Percentiles rank a stretch among this genome's conserved stretches.
Conservation (phyloP, 2,329 filamentous ascomycete species). For the Akanthomyces muscarius region DNA sequence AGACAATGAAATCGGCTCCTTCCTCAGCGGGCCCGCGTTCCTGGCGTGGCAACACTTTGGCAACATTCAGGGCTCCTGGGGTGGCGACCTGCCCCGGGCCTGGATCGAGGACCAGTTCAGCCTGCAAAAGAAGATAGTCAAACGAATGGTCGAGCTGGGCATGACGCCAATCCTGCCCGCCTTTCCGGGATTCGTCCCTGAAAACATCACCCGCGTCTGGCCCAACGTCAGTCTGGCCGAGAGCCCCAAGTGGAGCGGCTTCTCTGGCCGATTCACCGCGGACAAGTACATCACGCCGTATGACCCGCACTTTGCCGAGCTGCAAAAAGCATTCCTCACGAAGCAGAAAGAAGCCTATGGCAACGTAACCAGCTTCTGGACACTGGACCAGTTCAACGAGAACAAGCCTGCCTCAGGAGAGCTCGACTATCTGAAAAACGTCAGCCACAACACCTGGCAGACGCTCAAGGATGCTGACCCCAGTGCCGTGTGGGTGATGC, state of each 20-base stretch:
- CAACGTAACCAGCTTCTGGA: slow-evolving; percentile 45
- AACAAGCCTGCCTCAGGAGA: slow-evolving; percentile 45
- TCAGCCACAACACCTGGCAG: slow-evolving; percentile 36
- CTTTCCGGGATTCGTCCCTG: slow-evolving; percentile 48
- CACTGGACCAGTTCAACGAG: slow-evolving; percentile 52
- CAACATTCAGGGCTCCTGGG: slow-evolving; percentile 50
- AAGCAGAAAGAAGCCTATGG: slow-evolving; percentile 45
- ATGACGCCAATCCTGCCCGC: slow-evolving; percentile 49
- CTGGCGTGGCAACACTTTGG: slow-evolving; percentile 53
- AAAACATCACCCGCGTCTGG: slow-evolving; percentile 35
- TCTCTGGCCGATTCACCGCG: slow-evolving; percentile 39
- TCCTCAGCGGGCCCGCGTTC: slow-evolving; percentile 48
- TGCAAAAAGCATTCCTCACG: slow-evolving; percentile 43
- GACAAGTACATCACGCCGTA: slow-evolving; percentile 45
- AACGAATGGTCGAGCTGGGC: slow-evolving; percentile 47
- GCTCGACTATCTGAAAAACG: slow-evolving; percentile 37
- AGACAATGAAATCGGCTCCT: slow-evolving; percentile 40
- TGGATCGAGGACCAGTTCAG: slow-evolving; percentile 47
- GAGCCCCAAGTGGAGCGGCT: slow-evolving; percentile 41
- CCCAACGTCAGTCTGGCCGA: slow-evolving; percentile 42
- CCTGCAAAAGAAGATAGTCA: slow-evolving; percentile 45
- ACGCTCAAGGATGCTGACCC: slow-evolving; percentile 43
- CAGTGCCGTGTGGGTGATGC: slow-evolving; percentile 45
- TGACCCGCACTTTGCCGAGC: slow-evolving; percentile 38
- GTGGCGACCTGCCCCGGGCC: slow-evolving; percentile 36